Evolutionary conservation across 1,139 yeast species (phyloP), one percentile per base, ranked within the genome.

Genomic region (Geotrichum siamense): DNA sequence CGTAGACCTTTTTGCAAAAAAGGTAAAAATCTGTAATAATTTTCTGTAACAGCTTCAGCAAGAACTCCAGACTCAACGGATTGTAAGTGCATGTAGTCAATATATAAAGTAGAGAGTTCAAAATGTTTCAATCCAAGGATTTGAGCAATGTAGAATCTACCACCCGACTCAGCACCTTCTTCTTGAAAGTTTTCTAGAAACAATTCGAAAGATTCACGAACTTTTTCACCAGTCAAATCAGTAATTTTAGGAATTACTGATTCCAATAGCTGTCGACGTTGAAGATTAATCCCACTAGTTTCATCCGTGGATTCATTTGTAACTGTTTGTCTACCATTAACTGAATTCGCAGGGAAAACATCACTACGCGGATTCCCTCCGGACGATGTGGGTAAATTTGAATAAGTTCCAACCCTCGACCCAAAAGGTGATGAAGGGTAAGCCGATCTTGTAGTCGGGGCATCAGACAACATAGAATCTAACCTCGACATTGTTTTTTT

Each of bases 141-240:
- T 62, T 87, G 96, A 3, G 83, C 78, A 47, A 91, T 62, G 58
- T 91, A 91, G 29, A 79, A 70, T 49, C 70, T 73, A 3, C 83
- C 85, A 22, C 61, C 65, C 62, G 60, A 19, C 60, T 62, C 12
- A 6, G 35, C 26, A 13, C 50, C 50, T 5, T 54, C 58, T 48
- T 74, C 77, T 8, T 64, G 66, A 56, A 70, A 85, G 37, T 77
- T 82, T 60, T 82, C 85, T 50, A 91, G 66, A 60, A 91, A 91
- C 53, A 75, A 77, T 61, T 87, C 96, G 61, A 91, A 91, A 23
- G 93, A 79, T 61, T 87, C 95, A 43, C 93, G 75, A 13, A 91
- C 96, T 55, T 86, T 85, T 60, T 89, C 96, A 50, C 96, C 96
- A 4, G 96, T 87, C 34, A 81, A 78, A 68, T 91, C 98, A 17